These are phyloP conservation scores for Fomitopsis pinicola DNA, from an alignment of 1,284 basidiomycete genomes.

Conservation along the genomic window DNA sequence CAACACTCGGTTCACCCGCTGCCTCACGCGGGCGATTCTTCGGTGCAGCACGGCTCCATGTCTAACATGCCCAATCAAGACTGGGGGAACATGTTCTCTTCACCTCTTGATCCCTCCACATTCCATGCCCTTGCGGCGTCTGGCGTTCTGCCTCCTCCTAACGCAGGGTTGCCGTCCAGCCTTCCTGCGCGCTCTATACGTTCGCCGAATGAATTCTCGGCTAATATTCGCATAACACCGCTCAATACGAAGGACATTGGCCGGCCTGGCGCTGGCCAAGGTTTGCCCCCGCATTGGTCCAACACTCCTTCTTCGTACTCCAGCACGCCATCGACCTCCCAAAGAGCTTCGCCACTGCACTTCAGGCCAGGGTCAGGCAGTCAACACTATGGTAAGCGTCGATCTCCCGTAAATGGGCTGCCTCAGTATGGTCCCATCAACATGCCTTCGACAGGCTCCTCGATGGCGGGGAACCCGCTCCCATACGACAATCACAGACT, in stretches of 20 bases:
- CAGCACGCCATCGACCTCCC: conserved; percentile 21
- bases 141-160: conserved; percentile 40
- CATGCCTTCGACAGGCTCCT: conserved; percentile 20
- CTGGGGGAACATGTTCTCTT: conserved; percentile 53
- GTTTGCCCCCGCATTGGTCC: conserved; percentile 18
- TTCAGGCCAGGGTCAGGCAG: conserved; percentile 21
- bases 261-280: conserved; percentile 13
- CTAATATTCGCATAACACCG: conserved; percentile 24
- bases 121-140: conserved; percentile 58
- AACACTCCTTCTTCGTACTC: conserved; percentile 25
- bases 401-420: conserved; percentile 22
- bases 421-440: conserved; percentile 22
- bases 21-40: conserved; percentile 20
- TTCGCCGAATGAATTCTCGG: conserved; percentile 20
- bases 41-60: conserved; percentile 23
- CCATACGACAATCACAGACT: conserved; percentile 15
- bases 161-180: conserved; percentile 24
- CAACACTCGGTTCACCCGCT: conserved; percentile 20
- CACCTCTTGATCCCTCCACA: conserved; percentile 52
- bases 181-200: conserved; percentile 23
- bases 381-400: conserved; percentile 22
- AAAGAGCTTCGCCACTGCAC: conserved; percentile 23
- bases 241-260: conserved; percentile 22
- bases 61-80: conserved; percentile 36
- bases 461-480: conserved; percentile 15